A percentile compares a stretch with the other conserved stretches of the same genome.
phyloP scores from a whole-genome alignment of 495 filamentous ascomycete genomes.

The Neurospora terricola region DNA sequence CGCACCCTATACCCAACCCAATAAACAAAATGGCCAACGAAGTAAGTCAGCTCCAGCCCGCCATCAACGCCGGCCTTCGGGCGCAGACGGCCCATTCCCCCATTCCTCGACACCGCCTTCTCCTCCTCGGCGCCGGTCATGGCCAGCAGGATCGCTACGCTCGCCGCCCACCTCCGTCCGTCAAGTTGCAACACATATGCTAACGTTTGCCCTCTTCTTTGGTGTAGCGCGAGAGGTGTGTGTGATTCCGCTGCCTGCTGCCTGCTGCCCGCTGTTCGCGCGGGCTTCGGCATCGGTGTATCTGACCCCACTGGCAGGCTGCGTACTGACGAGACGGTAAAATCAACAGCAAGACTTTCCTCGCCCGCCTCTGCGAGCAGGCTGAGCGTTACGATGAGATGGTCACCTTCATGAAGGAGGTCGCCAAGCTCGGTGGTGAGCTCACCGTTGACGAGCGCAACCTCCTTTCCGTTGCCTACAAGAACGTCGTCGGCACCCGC shows the following conservation, averaged over 20 bases:
- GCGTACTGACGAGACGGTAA: constrained; percentile 17
- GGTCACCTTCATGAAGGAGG: constrained; percentile 99
- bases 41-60: constrained; percentile 38
- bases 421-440: constrained; percentile 96
- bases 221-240: constrained; percentile 75
- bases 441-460: constrained; percentile 98
- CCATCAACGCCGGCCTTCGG: constrained; percentile 3
- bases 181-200: constrained; percentile 16
- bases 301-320: constrained; percentile 1
- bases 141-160: constrained; percentile 20
- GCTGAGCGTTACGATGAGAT: constrained; percentile 99
- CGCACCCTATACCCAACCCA: constrained; percentile 10
- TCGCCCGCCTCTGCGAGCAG: constrained; percentile 99
- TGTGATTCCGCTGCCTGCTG: constrained; percentile 10
- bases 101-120: constrained; percentile 19
- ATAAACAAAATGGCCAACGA: constrained; percentile 52
- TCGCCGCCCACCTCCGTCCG: not conserved
- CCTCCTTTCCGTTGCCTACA: constrained; percentile 97
- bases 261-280: not conserved
- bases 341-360: constrained; percentile 91
- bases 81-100: constrained; percentile 16
- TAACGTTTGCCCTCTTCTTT: constrained; percentile 26
- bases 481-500: constrained; percentile 98
- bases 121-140: constrained; percentile 11
- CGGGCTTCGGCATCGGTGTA: not conserved